These are phyloP conservation scores for Delonix regia DNA, from an alignment of 306 rosid species.

Conservation along the genomic window DNA sequence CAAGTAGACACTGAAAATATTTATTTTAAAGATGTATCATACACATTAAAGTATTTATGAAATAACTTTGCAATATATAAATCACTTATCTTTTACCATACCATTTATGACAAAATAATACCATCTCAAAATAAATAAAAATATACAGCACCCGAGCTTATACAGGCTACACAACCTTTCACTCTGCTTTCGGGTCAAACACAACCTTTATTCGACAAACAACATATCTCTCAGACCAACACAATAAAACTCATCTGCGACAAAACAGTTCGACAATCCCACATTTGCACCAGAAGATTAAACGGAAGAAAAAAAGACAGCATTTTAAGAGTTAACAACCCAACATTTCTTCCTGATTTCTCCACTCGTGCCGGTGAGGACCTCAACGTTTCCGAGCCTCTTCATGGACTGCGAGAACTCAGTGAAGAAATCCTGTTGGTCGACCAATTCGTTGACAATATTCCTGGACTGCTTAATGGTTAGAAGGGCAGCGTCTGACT, in stretches of 20 bases:
- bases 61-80: no score
- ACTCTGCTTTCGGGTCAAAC: neutral
- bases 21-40: no score
- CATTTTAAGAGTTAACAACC: slow-evolving; percentile 45
- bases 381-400: slow-evolving; percentile 60
- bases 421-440: slow-evolving; percentile 35
- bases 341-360: slow-evolving; percentile 73
- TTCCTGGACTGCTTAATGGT: slow-evolving; percentile 22
- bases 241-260: neutral
- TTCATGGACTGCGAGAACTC: slow-evolving; percentile 54
- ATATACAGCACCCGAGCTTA: no score
- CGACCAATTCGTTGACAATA: slow-evolving; percentile 30
- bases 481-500: slow-evolving; percentile 66
- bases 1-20: no score
- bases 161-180: no score
- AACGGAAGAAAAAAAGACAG: neutral
- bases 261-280: neutral
- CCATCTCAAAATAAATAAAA: no score
- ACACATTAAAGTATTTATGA: no score
- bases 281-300: neutral
- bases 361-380: slow-evolving; percentile 46
- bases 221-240: neutral
- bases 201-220: neutral
- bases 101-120: no score
- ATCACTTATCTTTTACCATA: no score